Conservation (phyloP, 2,329 filamentous ascomycete species). For the Periconia sp. region DNA sequence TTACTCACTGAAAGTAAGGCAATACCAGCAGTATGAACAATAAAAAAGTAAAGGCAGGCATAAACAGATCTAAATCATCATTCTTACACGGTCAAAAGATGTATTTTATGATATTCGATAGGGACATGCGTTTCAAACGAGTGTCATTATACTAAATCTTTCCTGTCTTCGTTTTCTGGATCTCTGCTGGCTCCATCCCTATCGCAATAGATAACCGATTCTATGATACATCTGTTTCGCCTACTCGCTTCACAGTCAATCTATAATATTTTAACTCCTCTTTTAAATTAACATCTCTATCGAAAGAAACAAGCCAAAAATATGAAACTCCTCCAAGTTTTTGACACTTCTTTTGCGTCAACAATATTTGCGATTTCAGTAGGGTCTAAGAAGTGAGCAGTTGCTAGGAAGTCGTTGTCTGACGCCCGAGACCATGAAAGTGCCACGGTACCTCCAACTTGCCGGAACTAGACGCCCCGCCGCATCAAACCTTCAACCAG, state of each 20-base stretch:
- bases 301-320: conserved; percentile 9
- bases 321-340: conserved; percentile 6
- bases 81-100: too few relatives aligned
- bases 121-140: neutral
- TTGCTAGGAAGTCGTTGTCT: conserved; percentile 5
- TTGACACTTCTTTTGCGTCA: conserved; percentile 6
- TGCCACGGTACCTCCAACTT: conserved; percentile 7
- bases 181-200: neutral
- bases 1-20: neutral
- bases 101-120: neutral
- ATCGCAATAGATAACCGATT: conserved; percentile 1
- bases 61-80: too few relatives aligned
- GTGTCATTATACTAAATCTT: neutral
- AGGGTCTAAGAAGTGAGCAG: neutral
- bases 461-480: conserved; percentile 3
- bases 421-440: conserved; percentile 15
- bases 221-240: conserved; percentile 2
- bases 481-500: conserved; percentile 6
- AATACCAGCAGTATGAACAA: neutral
- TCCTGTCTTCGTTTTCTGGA: neutral
- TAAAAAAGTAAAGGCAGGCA: too few relatives aligned
- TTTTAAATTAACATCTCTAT: neutral
- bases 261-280: neutral
- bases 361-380: conserved; percentile 5
- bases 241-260: conserved; percentile 4